Percentiles rank a stretch among this genome's conserved stretches.
These are phyloP conservation scores for Ophiostoma sp. DNA, from an alignment of 2,329 filamentous ascomycete species.

Conservation along the genomic window DNA sequence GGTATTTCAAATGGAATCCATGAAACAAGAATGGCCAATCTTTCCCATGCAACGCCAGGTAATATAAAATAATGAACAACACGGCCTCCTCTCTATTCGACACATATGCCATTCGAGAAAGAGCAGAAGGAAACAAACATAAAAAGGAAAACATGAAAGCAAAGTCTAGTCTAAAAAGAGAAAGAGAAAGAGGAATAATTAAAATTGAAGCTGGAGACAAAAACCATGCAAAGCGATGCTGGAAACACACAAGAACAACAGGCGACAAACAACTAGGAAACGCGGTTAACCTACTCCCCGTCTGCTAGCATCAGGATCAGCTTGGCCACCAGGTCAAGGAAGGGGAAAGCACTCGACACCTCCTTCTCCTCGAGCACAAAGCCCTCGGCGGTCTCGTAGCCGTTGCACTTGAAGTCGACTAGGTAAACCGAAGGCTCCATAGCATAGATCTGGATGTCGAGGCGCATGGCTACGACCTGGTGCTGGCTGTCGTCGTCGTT, in stretches of 20 bases:
- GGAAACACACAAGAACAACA: neutral
- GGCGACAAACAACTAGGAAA: neutral
- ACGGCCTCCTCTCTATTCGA: neutral
- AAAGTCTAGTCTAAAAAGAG: slow-evolving; percentile 11
- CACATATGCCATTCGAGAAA: neutral
- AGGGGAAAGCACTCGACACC: slow-evolving; percentile 91
- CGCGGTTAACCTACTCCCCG: slow-evolving; percentile 56
- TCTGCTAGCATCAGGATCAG: slow-evolving; percentile 92
- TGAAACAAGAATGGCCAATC: slow-evolving; percentile 11
- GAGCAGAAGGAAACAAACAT: neutral
- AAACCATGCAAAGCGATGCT: neutral
- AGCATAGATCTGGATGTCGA: slow-evolving; percentile 94
- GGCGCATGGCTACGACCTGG: slow-evolving; percentile 84
- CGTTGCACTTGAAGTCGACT: slow-evolving; percentile 97
- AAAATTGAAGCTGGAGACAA: neutral
- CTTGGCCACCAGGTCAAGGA: slow-evolving; percentile 88
- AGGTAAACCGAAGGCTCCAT: slow-evolving; percentile 92
- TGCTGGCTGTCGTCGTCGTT: slow-evolving; percentile 49
- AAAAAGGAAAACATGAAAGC: neutral
- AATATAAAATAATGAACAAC: neutral
- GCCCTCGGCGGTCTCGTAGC: slow-evolving; percentile 80
- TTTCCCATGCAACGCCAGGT: slow-evolving; percentile 22
- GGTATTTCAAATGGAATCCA: slow-evolving; percentile 18
- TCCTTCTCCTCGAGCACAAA: slow-evolving; percentile 86
- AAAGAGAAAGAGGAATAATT: neutral